Evolutionary conservation across 2,329 filamentous ascomycete species (phyloP).

Genomic region (Colletotrichum siamense): DNA sequence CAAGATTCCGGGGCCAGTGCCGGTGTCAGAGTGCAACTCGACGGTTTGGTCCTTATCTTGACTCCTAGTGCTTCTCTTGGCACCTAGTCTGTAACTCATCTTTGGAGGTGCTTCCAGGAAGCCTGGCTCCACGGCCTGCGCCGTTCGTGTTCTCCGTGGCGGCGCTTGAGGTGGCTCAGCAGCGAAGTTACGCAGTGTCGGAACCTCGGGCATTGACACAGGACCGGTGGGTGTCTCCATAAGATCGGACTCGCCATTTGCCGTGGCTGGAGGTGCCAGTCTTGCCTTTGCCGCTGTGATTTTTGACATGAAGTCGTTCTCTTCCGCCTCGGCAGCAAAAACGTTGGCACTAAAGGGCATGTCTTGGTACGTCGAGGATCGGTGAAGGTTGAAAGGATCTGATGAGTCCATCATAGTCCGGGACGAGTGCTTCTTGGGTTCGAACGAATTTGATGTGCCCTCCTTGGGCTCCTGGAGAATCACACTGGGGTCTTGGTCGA

Average conservation of each 20-base stretch:
- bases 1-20: constrained; percentile 34
- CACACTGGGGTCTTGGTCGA: constrained; percentile 44
- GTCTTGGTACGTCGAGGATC: constrained; percentile 45
- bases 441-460: constrained; percentile 37
- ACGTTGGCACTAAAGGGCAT: constrained; percentile 42
- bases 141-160: constrained; percentile 57
- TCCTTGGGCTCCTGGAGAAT: constrained; percentile 42
- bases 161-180: constrained; percentile 58
- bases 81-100: constrained; percentile 62
- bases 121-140: constrained; percentile 56
- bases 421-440: constrained; percentile 47
- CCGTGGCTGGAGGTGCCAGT: constrained; percentile 42
- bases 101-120: constrained; percentile 66
- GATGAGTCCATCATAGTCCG: constrained; percentile 41
- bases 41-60: constrained; percentile 38
- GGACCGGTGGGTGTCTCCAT: constrained; percentile 68
- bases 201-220: constrained; percentile 43
- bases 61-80: constrained; percentile 45
- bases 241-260: constrained; percentile 53
- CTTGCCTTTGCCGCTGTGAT: constrained; percentile 58
- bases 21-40: constrained; percentile 48
- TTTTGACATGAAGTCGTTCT: constrained; percentile 62
- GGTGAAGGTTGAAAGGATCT: constrained; percentile 59
- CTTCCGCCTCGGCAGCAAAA: constrained; percentile 45
- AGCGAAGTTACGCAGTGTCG: constrained; percentile 33